A percentile compares a stretch with the other conserved stretches of the same genome.
Evolutionary conservation across 2,329 filamentous ascomycete species (phyloP).

Genomic region (Fusarium albosuccineum): DNA sequence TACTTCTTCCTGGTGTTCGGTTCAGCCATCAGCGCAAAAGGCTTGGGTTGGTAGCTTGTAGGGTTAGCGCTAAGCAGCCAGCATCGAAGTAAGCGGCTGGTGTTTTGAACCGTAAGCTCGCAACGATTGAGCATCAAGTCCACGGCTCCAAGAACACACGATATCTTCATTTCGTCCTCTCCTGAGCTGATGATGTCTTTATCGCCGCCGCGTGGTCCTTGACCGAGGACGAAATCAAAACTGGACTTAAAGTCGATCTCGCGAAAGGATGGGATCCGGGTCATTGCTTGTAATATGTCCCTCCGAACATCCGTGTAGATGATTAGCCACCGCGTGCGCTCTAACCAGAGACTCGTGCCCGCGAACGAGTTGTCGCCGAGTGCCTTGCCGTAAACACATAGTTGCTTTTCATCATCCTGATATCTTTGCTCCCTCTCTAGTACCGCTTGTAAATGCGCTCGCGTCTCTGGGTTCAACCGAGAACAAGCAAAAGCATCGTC

Average conservation of each 20-base stretch:
- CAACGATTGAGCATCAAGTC: background rate
- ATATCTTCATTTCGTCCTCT: slow-evolving; percentile 3
- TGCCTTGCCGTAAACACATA: background rate
- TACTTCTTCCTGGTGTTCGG: background rate
- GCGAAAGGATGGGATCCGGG: background rate
- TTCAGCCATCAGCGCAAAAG: slow-evolving; percentile 1
- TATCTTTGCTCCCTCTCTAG: background rate
- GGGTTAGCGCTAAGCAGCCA: background rate
- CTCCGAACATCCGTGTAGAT: background rate
- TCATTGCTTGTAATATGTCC: background rate
- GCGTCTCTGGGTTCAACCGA: background rate
- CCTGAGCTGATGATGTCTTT: background rate
- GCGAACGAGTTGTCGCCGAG: background rate
- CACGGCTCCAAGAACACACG: too few relatives aligned
- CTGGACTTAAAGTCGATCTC: background rate
- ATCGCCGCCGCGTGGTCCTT: background rate
- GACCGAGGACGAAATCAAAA: background rate
- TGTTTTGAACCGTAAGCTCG: background rate
- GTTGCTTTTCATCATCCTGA: background rate
- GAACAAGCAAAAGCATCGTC: too few relatives aligned
- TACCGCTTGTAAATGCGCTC: background rate
- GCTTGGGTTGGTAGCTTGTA: background rate
- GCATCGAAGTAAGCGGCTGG: background rate
- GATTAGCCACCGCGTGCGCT: background rate
- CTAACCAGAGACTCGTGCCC: background rate